These are phyloP conservation scores for Cadophora sp. DNA, from an alignment of 2,329 filamentous ascomycete species.

Conservation along the genomic window DNA sequence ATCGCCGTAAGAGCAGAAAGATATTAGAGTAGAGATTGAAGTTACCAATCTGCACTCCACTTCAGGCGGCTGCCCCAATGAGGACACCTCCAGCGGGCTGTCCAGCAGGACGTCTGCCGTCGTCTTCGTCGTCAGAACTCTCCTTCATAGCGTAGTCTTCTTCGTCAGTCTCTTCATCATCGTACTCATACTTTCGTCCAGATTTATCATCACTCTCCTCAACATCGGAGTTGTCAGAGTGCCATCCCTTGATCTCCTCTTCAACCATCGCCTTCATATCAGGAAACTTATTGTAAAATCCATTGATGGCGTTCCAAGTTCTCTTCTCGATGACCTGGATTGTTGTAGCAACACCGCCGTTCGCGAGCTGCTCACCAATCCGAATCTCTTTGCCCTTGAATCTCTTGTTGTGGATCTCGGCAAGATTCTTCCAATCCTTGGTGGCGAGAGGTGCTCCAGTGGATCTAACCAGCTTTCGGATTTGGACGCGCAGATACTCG, in stretches of 20 bases:
- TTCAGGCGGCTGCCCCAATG: neutral
- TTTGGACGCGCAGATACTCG: neutral
- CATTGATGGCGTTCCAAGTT: neutral
- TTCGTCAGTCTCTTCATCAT: slow-evolving; percentile 4
- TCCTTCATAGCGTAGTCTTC: neutral
- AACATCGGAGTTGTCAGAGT: neutral
- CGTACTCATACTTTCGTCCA: neutral
- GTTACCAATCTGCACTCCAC: neutral
- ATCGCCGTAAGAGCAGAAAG: neutral
- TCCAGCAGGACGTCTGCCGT: neutral
- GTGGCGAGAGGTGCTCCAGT: neutral
- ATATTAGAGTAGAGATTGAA: neutral
- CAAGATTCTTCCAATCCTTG: neutral
- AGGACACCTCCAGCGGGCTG: neutral
- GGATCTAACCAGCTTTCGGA: neutral
- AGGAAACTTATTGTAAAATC: neutral
- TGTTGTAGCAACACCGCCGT: neutral
- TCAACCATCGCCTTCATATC: neutral
- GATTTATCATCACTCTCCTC: neutral
- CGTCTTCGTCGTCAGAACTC: slow-evolving; percentile 7
- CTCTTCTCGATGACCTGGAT: neutral
- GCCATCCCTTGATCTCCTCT: neutral
- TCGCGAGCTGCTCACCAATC: slow-evolving; percentile 2
- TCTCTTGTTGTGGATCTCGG: slow-evolving; percentile 5
- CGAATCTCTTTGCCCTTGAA: neutral